Conservation (phyloP, 2,329 filamentous ascomycete genomes). For the Hypoxylon sp. region DNA sequence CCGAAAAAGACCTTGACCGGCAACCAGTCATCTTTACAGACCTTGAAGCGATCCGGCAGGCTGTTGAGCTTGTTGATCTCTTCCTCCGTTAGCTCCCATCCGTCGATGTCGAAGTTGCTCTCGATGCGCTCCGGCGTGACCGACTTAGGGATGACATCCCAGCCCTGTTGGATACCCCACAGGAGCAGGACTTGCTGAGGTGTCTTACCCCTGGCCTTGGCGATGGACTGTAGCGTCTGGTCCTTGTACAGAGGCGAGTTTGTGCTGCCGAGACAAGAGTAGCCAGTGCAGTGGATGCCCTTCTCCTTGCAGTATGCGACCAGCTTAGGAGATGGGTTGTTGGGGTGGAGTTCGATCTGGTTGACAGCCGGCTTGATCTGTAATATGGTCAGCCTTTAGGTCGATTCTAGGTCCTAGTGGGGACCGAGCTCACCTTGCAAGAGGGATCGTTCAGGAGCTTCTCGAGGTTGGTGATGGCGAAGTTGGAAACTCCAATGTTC, state of each 20-base stretch:
- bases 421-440: constrained; percentile 64
- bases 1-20: constrained; percentile 86
- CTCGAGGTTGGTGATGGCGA: constrained; percentile 84
- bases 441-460: constrained; percentile 76
- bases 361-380: constrained; percentile 76
- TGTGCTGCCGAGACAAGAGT: constrained; percentile 79
- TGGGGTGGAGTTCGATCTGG: constrained; percentile 85
- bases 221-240: constrained; percentile 71
- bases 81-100: constrained; percentile 78
- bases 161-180: constrained; percentile 86
- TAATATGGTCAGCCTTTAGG: constrained; percentile 13
- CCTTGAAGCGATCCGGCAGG: constrained; percentile 83
- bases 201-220: constrained; percentile 75
- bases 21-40: constrained; percentile 80
- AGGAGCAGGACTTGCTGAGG: constrained; percentile 81
- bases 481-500: constrained; percentile 90
- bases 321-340: constrained; percentile 84
- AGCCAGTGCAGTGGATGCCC: constrained; percentile 80
- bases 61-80: constrained; percentile 77
- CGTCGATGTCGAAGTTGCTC: constrained; percentile 80
- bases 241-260: constrained; percentile 79
- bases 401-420: background rate
- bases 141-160: constrained; percentile 88
- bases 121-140: constrained; percentile 80
- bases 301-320: constrained; percentile 78